phyloP scores from a whole-genome alignment of 2,329 filamentous ascomycete genomes.

The Ophiobolus disseminans region DNA sequence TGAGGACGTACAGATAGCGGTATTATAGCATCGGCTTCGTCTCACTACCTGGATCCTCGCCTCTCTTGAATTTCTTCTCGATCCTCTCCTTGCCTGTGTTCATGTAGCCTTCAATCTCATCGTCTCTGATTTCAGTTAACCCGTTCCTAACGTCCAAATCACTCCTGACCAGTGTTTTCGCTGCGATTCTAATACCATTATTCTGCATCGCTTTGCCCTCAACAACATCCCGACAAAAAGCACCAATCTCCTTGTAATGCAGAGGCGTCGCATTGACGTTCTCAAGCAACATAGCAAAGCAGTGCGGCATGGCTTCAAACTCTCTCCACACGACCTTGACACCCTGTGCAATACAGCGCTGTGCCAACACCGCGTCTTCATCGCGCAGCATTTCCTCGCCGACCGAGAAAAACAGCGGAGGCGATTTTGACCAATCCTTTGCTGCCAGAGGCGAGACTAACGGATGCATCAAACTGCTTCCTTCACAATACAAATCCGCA shows the following conservation, averaged over 20 bases:
- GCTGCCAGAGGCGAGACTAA: conserved; percentile 69
- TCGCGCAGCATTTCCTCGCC: conserved; percentile 77
- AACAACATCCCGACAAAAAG: conserved; percentile 42
- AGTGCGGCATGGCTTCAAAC: conserved; percentile 83
- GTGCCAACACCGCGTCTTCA: conserved; percentile 68
- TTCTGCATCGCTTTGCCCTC: conserved; percentile 25
- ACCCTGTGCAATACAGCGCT: conserved; percentile 62
- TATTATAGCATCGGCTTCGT: conserved; percentile 30
- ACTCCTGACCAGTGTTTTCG: conserved; percentile 39
- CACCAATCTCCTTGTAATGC: conserved; percentile 48
- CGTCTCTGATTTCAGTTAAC: conserved; percentile 41
- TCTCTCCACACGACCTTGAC: conserved; percentile 71
- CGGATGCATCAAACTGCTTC: conserved; percentile 64
- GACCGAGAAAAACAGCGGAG: conserved; percentile 71
- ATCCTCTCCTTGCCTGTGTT: conserved; percentile 29
- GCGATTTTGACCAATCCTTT: conserved; percentile 66
- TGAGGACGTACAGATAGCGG: too few species aligned
- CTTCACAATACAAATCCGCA: conserved; percentile 57
- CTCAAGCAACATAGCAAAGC: conserved; percentile 61
- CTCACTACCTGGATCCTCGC: conserved; percentile 23
- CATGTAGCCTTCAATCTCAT: conserved; percentile 42
- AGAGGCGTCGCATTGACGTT: conserved; percentile 31
- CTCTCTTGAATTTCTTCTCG: conserved; percentile 25
- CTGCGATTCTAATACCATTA: conserved; percentile 35
- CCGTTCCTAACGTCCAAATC: conserved; percentile 31